Evolutionary conservation across 192 early-diverging fungal species (phyloP).

Genomic region (Spizellomyces punctatus): DNA sequence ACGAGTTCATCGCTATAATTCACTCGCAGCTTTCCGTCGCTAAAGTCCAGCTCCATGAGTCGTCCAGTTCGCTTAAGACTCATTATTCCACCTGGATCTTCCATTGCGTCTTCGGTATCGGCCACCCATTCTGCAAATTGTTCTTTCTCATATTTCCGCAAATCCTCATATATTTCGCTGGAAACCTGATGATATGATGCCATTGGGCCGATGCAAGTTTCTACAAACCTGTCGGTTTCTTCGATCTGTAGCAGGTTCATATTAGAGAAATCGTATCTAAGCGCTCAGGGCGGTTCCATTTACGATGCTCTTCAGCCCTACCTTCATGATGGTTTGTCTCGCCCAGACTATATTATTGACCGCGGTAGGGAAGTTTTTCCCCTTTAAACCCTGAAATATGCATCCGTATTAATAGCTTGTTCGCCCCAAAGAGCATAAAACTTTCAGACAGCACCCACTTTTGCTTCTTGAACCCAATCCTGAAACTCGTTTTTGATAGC

Average conservation of each 20-base stretch:
- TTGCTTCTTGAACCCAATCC: slow-evolving; percentile 25
- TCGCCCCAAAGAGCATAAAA: no score
- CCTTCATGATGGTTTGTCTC: slow-evolving; percentile 42
- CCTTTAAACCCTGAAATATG: slow-evolving; percentile 10
- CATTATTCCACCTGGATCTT: slow-evolving; percentile 24
- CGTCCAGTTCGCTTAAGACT: slow-evolving; percentile 30
- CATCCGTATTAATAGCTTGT: no score
- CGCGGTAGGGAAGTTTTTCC: slow-evolving; percentile 24
- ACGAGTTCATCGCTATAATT: slow-evolving; percentile 55
- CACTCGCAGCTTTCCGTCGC: slow-evolving; percentile 50
- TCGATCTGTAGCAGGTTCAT: slow-evolving; percentile 32
- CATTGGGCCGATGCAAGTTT: slow-evolving; percentile 33
- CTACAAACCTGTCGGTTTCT: slow-evolving; percentile 41
- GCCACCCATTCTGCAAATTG: slow-evolving; percentile 48
- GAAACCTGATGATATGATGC: slow-evolving; percentile 34
- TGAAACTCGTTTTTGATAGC: slow-evolving; percentile 32
- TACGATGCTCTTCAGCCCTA: background rate
- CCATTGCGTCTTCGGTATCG: slow-evolving; percentile 34
- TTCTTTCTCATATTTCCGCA: slow-evolving; percentile 46
- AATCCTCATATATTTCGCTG: slow-evolving; percentile 33
- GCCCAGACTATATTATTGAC: slow-evolving; percentile 47
- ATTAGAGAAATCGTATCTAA: background rate
- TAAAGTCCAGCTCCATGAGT: slow-evolving; percentile 55
- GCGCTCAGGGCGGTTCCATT: background rate
- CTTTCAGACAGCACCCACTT: slow-evolving; percentile 12